These are phyloP conservation scores for Podaxis sp. DNA, from an alignment of 768 basidiomycete genomes.

Conservation along the genomic window DNA sequence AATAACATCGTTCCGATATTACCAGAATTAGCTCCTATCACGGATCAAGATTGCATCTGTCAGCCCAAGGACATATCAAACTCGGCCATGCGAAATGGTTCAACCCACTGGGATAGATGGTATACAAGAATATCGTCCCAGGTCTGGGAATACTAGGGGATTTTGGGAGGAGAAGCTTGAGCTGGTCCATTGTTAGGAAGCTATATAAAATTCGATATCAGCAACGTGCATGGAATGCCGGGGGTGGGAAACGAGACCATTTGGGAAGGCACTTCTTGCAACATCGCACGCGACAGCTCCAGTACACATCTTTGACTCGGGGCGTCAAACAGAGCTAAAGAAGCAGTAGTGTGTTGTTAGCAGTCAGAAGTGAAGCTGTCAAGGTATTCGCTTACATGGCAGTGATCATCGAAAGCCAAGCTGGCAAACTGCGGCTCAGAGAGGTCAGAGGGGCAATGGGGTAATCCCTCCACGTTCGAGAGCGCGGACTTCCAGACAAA, in stretches of 20 bases:
- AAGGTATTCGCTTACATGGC: slow-evolving; percentile 35
- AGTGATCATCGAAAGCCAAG: slow-evolving; percentile 42
- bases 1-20: slow-evolving; percentile 15
- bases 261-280: slow-evolving; percentile 33
- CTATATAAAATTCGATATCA: slow-evolving; percentile 17
- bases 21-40: slow-evolving; percentile 15
- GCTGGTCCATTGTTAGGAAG: slow-evolving; percentile 28
- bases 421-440: slow-evolving; percentile 42
- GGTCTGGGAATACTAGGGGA: slow-evolving; percentile 24
- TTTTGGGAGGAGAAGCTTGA: slow-evolving; percentile 24
- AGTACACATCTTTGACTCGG: slow-evolving; percentile 31
- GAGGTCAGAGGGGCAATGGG: slow-evolving; percentile 42
- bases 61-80: neutral
- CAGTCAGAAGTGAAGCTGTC: neutral
- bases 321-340: slow-evolving; percentile 31
- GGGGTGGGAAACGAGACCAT: slow-evolving; percentile 22
- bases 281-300: slow-evolving; percentile 35
- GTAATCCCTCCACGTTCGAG: slow-evolving; percentile 32
- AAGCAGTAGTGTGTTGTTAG: slow-evolving; percentile 1
- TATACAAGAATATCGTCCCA: slow-evolving; percentile 30
- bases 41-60: slow-evolving; percentile 11
- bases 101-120: slow-evolving; percentile 23
- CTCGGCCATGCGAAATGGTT: neutral
- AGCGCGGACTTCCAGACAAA: slow-evolving; percentile 38
- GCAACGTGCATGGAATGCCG: neutral